These are phyloP conservation scores for Acanthamoeba culbertsoni DNA, from an alignment of 208 protist species.

Conservation along the genomic window DNA sequence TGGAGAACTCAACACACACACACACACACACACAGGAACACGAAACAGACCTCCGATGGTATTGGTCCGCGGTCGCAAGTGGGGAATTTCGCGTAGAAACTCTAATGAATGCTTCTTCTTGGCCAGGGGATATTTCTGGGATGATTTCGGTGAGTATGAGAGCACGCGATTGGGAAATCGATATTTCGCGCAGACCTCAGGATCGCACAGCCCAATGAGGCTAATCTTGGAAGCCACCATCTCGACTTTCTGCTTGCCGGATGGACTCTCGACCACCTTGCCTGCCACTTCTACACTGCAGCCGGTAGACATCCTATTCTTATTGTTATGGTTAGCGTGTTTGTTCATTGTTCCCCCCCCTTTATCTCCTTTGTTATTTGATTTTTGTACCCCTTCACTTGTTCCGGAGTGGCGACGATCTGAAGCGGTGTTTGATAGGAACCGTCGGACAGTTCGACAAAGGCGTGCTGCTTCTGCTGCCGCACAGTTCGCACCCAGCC, in stretches of 20 bases:
- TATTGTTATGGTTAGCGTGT: not conserved
- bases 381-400: not conserved
- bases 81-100: conserved; percentile 85
- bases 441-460: conserved; percentile 44
- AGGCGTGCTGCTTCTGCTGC: conserved; percentile 47
- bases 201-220: conserved; percentile 36
- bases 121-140: conserved; percentile 83
- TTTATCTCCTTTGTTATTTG: not conserved
- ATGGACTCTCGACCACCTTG: conserved; percentile 41
- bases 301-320: not conserved
- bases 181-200: not conserved
- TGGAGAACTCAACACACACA: not conserved
- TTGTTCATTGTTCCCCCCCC: not conserved
- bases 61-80: conserved; percentile 84
- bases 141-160: not conserved
- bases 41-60: conserved; percentile 48
- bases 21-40: not conserved
- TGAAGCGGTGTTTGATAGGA: conserved; percentile 18
- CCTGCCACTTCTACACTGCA: conserved; percentile 18
- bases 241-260: conserved; percentile 30
- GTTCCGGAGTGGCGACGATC: conserved; percentile 21
- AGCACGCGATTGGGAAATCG: not conserved
- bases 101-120: conserved; percentile 87
- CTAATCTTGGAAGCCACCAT: not conserved
- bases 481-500: conserved; percentile 43